These are phyloP conservation scores for Forsythia viridissima DNA, from an alignment of 257 asterid species.

Conservation along the genomic window DNA sequence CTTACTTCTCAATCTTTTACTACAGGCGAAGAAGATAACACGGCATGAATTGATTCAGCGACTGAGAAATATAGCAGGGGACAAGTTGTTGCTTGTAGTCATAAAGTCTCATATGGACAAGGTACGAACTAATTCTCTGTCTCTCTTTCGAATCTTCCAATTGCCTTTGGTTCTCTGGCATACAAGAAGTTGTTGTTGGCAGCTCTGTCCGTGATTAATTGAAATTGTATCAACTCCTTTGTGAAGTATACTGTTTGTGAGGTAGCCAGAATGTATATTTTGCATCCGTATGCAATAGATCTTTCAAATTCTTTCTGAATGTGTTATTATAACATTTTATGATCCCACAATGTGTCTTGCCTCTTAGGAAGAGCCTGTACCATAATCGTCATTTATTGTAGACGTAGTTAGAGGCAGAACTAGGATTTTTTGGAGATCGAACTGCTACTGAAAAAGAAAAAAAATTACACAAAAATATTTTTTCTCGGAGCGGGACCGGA, in stretches of 20 bases:
- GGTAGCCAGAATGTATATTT: background rate
- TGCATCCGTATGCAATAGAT: background rate
- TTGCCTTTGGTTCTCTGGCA: background rate
- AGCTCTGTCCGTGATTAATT: background rate
- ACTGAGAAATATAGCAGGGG: slow-evolving; percentile 56
- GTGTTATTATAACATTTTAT: background rate
- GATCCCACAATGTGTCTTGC: background rate
- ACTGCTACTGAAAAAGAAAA: too few species aligned
- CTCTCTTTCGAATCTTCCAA: background rate
- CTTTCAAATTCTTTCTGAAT: background rate
- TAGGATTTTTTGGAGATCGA: too few species aligned
- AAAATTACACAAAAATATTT: too few species aligned
- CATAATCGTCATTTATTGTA: background rate
- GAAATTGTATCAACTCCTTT: background rate
- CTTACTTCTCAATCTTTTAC: background rate
- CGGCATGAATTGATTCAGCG: slow-evolving; percentile 43
- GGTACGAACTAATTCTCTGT: slow-evolving; percentile 23
- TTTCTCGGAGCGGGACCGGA: too few species aligned
- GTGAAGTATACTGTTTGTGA: too few species aligned
- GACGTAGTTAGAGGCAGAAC: too few species aligned
- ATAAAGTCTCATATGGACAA: slow-evolving; percentile 40
- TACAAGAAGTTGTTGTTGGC: background rate
- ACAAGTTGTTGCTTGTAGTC: slow-evolving; percentile 40
- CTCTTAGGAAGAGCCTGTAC: background rate
- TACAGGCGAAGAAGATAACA: slow-evolving; percentile 48